Conservation (phyloP, 345 rosid species). For the Chamaenerion angustifolium region DNA sequence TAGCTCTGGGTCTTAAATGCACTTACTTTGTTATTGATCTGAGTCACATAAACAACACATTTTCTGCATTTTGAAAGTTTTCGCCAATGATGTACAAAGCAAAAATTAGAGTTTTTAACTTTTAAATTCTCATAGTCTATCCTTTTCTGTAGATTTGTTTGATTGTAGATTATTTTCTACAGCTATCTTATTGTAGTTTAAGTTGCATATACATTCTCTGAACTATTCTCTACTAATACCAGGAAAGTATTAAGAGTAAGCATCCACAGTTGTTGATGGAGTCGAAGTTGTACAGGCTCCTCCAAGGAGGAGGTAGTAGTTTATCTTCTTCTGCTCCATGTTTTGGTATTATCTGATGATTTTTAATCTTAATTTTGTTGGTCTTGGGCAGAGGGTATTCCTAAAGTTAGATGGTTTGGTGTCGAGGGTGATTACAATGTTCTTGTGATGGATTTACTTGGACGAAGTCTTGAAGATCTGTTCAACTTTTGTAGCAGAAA, state of each 20-base stretch:
- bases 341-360: not conserved
- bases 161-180: not conserved
- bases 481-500: constrained; percentile 82
- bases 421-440: constrained; percentile 93
- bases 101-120: too few species aligned
- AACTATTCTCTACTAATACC: constrained; percentile 5
- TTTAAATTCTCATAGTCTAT: not conserved
- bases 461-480: constrained; percentile 93
- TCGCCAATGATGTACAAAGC: not conserved
- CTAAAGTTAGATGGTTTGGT: constrained; percentile 83
- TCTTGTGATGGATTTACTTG: constrained; percentile 90
- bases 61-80: too few species aligned
- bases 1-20: too few species aligned
- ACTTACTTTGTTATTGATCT: too few species aligned
- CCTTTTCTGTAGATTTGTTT: constrained; percentile 2
- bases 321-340: not conserved
- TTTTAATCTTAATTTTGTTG: not conserved
- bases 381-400: constrained; percentile 66
- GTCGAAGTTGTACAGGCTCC: constrained; percentile 72
- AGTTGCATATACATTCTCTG: too few species aligned
- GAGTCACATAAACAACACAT: too few species aligned
- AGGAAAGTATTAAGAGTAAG: constrained; percentile 92
- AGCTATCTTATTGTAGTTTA: too few species aligned
- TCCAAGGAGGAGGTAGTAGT: constrained; percentile 89
- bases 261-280: constrained; percentile 94